Evolutionary conservation across 306 rosid species (phyloP), one percentile per base, ranked within the genome.

Genomic region (Dryas drummondii): DNA sequence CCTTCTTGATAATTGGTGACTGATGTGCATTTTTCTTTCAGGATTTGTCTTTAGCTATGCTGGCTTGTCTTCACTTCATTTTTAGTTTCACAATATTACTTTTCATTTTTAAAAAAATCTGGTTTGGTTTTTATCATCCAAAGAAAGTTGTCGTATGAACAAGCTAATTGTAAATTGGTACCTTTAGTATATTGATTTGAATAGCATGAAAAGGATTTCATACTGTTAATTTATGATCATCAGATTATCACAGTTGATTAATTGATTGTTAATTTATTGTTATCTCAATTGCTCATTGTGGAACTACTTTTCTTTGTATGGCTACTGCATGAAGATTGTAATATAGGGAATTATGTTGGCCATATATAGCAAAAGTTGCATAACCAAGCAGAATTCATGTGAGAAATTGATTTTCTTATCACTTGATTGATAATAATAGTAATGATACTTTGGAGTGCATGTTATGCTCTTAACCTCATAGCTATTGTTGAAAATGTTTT

Each of bases 391-490:
- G 68, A 67, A 48, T 61, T 8, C 61, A 56, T 56, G 61, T 8
- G 19, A 56, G 15, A 2, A 15, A 15, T 52, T 22, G 63, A 51
- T 22, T 46, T 64, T 62, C 26, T 60, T 59, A 6, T 69, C 41
- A 27, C 66, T 45, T 53, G 11, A 5, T 68, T 52, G 17, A 52
- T 52, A 13, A 5, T 56, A n/a, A 56, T 56, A 49, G 53, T 66
- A 41, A 26, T 47, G 10, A 62, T 37, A 45, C 27, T 70, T n/a
- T 13, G 17, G 61, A 26, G 76, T 63, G 66, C 65, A 71, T 62
- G 47, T 53, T 53, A 59, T 57, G 71, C 70, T 6, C 42, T 70
- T 70, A 53, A 22, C 63, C 17, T 46, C 55, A 47, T 60, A 46
- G 49, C 13, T 13, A 32, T 14, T 41, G 26, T 41, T 42, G 22